These are phyloP conservation scores for Phoma herbarum DNA, from an alignment of 2,329 filamentous ascomycete genomes.

Conservation along the genomic window DNA sequence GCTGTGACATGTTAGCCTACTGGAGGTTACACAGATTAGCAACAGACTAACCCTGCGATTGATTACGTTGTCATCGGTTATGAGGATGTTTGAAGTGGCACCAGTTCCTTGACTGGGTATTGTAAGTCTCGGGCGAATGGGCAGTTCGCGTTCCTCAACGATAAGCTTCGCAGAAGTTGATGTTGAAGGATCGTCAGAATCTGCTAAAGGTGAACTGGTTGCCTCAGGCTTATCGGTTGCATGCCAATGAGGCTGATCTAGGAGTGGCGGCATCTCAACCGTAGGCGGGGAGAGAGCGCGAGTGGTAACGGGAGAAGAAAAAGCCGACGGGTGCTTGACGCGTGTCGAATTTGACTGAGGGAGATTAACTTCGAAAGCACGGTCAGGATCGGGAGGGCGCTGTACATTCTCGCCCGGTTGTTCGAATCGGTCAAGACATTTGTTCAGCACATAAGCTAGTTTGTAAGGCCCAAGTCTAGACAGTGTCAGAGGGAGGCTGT, in stretches of 20 bases:
- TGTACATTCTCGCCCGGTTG: slow-evolving; percentile 32
- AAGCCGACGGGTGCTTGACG: neutral
- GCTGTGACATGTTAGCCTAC: slow-evolving; percentile 28
- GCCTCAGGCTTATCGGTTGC: neutral
- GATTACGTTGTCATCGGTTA: slow-evolving; percentile 53
- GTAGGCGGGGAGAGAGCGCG: neutral
- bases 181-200: neutral
- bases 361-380: slow-evolving; percentile 1
- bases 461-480: slow-evolving; percentile 46
- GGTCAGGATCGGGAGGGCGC: neutral
- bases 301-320: neutral
- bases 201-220: neutral
- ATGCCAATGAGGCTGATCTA: slow-evolving; percentile 7
- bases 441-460: slow-evolving; percentile 40
- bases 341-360: neutral
- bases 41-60: slow-evolving; percentile 45
- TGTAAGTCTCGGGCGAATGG: neutral
- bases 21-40: neutral
- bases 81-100: slow-evolving; percentile 35
- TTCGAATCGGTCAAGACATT: slow-evolving; percentile 42
- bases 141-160: neutral
- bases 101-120: neutral
- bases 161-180: neutral
- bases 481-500: slow-evolving; percentile 3
- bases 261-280: slow-evolving; percentile 8